Percentiles rank a stretch among this genome's conserved stretches.
These are phyloP conservation scores for Hibiscus syriacus DNA, from an alignment of 345 rosid species.

Conservation along the genomic window DNA sequence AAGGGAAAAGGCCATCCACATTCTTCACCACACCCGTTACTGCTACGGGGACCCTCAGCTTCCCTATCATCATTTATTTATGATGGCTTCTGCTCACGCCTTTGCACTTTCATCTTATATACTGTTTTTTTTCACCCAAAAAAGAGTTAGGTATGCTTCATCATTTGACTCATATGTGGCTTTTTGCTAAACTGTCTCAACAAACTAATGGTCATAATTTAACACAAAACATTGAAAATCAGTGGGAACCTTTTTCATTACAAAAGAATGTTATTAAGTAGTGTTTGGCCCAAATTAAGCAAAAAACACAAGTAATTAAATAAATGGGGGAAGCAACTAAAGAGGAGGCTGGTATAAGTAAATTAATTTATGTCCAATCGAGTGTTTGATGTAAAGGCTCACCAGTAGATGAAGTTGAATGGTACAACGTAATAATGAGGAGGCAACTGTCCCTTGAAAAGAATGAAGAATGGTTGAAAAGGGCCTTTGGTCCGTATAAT, in stretches of 20 bases:
- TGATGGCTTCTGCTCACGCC: slow-evolving; percentile 56
- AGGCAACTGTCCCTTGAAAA: too few relatives aligned
- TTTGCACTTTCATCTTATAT: background rate
- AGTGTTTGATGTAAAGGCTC: too few relatives aligned
- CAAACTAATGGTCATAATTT: background rate
- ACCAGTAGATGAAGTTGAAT: too few relatives aligned
- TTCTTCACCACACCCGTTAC: slow-evolving; percentile 13
- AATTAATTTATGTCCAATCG: too few relatives aligned
- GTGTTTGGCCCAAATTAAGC: background rate
- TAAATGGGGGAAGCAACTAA: too few relatives aligned
- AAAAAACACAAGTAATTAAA: too few relatives aligned
- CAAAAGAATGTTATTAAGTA: background rate
- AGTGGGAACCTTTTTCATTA: background rate
- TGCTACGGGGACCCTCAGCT: slow-evolving; percentile 8
- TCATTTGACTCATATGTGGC: background rate
- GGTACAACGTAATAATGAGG: too few relatives aligned
- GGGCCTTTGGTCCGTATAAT: too few relatives aligned
- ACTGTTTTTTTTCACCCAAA: too few relatives aligned
- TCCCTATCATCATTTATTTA: slow-evolving; percentile 48
- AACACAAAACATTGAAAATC: background rate
- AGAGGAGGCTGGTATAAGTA: too few relatives aligned
- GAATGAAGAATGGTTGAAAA: too few relatives aligned
- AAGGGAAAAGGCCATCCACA: slow-evolving; percentile 15
- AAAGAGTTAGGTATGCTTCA: background rate
- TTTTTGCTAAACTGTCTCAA: background rate